Conservation (phyloP, 768 basidiomycete species). For the Phylloporus sp. region DNA sequence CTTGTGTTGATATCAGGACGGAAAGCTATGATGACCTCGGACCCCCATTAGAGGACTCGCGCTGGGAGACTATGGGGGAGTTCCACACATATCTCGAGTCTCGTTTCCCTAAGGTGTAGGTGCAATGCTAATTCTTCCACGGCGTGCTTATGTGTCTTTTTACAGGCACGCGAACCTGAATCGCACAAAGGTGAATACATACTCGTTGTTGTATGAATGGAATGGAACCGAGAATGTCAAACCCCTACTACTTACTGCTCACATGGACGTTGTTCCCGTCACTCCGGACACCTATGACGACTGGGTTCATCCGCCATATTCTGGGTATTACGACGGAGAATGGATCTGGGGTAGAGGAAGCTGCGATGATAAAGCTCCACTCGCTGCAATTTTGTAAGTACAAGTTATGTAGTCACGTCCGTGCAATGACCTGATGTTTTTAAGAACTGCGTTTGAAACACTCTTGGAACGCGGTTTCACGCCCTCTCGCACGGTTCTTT, state of each 20-base stretch:
- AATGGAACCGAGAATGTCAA: conserved; percentile 51
- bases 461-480: conserved; percentile 27
- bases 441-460: conserved; percentile 25
- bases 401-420: not conserved
- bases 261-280: conserved; percentile 51
- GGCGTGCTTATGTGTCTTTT: not conserved
- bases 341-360: conserved; percentile 49
- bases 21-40: conserved; percentile 51
- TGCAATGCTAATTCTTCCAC: not conserved
- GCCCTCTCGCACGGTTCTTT: conserved; percentile 27
- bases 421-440: not conserved
- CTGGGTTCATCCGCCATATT: conserved; percentile 50
- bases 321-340: conserved; percentile 42
- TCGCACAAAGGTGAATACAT: conserved; percentile 56
- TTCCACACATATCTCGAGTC: conserved; percentile 26
- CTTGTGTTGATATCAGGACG: conserved; percentile 39
- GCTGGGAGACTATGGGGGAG: conserved; percentile 32
- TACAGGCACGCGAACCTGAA: conserved; percentile 44
- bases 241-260: conserved; percentile 51
- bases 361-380: conserved; percentile 41
- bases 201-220: conserved; percentile 61
- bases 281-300: conserved; percentile 39
- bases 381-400: conserved; percentile 34
- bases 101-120: conserved; percentile 61
- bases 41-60: conserved; percentile 43